These are phyloP conservation scores for Dactylonectria estremocensis DNA, from an alignment of 2,329 filamentous ascomycete genomes.

Conservation along the genomic window DNA sequence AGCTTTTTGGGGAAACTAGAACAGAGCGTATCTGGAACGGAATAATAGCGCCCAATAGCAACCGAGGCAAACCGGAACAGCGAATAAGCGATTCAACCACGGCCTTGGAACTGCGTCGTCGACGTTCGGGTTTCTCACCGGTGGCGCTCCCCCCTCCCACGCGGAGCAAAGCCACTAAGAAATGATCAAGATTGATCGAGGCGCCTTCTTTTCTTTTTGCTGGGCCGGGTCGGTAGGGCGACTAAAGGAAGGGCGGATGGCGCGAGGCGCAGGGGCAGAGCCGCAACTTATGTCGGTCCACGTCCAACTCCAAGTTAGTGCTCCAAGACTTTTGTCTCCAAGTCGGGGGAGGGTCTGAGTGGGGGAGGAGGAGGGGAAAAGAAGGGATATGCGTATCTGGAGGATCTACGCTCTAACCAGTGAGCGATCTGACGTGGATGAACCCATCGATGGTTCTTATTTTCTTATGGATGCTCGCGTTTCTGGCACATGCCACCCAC, in stretches of 20 bases:
- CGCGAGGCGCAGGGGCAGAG: conserved; percentile 16
- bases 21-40: background rate
- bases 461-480: background rate
- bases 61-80: background rate
- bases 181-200: conserved; percentile 19
- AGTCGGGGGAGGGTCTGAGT: conserved; percentile 3
- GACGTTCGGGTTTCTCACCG: background rate
- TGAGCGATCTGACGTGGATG: background rate
- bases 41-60: conserved; percentile 1
- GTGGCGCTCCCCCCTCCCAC: conserved; percentile 2
- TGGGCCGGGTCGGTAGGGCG: background rate
- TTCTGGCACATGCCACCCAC: no score
- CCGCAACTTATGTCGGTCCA: conserved; percentile 18
- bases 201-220: conserved; percentile 20
- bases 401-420: background rate
- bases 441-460: background rate
- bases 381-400: background rate
- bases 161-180: conserved; percentile 22
- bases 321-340: background rate
- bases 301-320: conserved; percentile 4
- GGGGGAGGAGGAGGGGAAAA: conserved; percentile 10
- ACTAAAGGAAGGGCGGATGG: background rate
- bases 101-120: background rate
- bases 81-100: conserved; percentile 15
- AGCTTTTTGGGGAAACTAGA: conserved; percentile 5